phyloP scores from a whole-genome alignment of 495 filamentous ascomycete genomes.

The Podospora comata region DNA sequence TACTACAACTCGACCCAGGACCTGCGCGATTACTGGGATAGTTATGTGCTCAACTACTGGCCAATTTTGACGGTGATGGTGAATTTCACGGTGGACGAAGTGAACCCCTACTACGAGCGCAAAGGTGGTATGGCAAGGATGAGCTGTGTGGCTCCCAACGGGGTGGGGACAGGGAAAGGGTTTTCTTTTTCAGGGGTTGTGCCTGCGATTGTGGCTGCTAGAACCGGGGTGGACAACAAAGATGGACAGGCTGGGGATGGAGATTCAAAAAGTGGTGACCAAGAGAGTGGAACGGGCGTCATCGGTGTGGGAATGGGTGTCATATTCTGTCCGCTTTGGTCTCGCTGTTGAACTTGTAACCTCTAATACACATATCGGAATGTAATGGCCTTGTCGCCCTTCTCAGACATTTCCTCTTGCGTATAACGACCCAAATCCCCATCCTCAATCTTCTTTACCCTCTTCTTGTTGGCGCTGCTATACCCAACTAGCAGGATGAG shows the following conservation, averaged over 20 bases:
- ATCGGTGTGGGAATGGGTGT: not conserved
- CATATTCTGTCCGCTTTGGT: not conserved
- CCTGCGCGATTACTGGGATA: too few relatives aligned
- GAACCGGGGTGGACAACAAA: not conserved
- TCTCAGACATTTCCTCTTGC: slow-evolving; percentile 51
- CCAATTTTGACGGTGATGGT: too few relatives aligned
- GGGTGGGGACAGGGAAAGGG: not conserved
- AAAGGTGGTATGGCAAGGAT: too few relatives aligned
- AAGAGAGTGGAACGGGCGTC: not conserved
- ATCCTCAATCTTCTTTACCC: slow-evolving; percentile 45
- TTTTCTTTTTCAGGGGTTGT: not conserved
- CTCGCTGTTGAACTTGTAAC: too few relatives aligned
- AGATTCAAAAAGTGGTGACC: too few relatives aligned
- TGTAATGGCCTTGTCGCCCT: slow-evolving; percentile 62
- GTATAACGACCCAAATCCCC: slow-evolving; percentile 48
- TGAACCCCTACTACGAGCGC: too few relatives aligned
- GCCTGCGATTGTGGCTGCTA: not conserved
- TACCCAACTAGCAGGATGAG: slow-evolving; percentile 56
- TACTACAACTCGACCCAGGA: too few relatives aligned
- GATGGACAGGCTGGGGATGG: not conserved
- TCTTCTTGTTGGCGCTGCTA: slow-evolving; percentile 55
- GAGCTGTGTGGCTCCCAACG: not conserved
- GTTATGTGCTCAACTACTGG: too few relatives aligned
- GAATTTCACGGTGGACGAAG: too few relatives aligned
- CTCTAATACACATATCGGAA: slow-evolving; percentile 57